A percentile compares a stretch with the other conserved stretches of the same genome.
Evolutionary conservation across 73 alveolate genomes (phyloP).

Genomic region (Stentor roeselii): DNA sequence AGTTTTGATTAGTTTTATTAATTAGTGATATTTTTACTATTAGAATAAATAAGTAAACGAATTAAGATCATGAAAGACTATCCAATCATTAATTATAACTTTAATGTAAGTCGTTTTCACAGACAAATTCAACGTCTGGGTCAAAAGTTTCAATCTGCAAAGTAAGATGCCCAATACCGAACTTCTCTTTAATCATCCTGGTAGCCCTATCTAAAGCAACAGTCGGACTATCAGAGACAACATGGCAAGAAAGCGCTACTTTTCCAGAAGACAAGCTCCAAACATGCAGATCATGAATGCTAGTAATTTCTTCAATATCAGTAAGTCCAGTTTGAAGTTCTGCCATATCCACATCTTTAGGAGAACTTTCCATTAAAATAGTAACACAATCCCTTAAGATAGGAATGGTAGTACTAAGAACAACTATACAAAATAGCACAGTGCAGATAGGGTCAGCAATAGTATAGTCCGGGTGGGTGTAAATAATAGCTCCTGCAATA

Average conservation of each 20-base stretch:
- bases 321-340: constrained; percentile 22
- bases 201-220: constrained; percentile 67
- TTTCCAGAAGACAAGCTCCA: constrained; percentile 88
- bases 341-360: constrained; percentile 44
- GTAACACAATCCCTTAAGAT: constrained; percentile 84
- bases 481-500: constrained; percentile 84
- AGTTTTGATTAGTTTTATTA: too few species aligned
- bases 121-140: background rate
- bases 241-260: constrained; percentile 69
- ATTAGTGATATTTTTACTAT: too few species aligned
- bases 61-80: too few species aligned
- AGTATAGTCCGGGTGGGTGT: constrained; percentile 36
- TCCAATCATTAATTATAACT: too few species aligned
- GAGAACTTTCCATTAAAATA: constrained; percentile 92
- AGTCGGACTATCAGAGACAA: constrained; percentile 41
- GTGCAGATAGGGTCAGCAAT: constrained; percentile 93
- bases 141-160: constrained; percentile 67
- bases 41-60: too few species aligned
- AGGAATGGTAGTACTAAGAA: constrained; percentile 65
- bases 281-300: constrained; percentile 90
- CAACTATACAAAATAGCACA: constrained; percentile 75
- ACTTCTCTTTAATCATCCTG: constrained; percentile 61
- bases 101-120: background rate
- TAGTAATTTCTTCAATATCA: constrained; percentile 44
- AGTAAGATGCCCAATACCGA: constrained; percentile 70